These are phyloP conservation scores for Zygoascus ofunaensis DNA, from an alignment of 805 yeast species.

Conservation along the genomic window DNA sequence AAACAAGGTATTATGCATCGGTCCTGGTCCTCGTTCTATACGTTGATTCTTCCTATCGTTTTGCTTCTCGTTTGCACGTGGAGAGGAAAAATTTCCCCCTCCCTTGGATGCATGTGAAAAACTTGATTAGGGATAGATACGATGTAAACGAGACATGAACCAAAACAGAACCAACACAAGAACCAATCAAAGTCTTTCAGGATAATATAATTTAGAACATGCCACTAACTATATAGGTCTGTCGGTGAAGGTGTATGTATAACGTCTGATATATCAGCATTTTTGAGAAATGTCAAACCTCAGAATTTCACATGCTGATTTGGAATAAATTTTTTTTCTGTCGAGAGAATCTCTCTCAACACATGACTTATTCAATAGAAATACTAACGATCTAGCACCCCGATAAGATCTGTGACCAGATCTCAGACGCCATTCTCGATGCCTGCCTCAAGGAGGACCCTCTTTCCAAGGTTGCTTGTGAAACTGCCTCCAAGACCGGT, in stretches of 20 bases:
- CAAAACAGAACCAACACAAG: too few relatives aligned
- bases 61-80: background rate
- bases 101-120: background rate
- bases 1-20: background rate
- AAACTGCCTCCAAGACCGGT: constrained; percentile 98
- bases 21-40: background rate
- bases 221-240: constrained; percentile 24
- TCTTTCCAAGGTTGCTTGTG: constrained; percentile 97
- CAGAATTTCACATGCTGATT: background rate
- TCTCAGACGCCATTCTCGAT: constrained; percentile 94
- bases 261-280: background rate
- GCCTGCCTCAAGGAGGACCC: constrained; percentile 96
- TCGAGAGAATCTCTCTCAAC: too few relatives aligned
- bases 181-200: too few relatives aligned
- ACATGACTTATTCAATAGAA: background rate
- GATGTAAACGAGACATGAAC: background rate
- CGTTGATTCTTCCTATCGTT: background rate
- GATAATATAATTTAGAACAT: too few relatives aligned
- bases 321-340: too few relatives aligned
- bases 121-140: too few relatives aligned
- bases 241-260: constrained; percentile 49
- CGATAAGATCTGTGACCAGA: constrained; percentile 81
- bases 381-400: constrained; percentile 27
- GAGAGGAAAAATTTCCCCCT: too few relatives aligned
- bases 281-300: background rate